Conservation (phyloP, 1,284 basidiomycete genomes). For the Cryptococcus sp. region DNA sequence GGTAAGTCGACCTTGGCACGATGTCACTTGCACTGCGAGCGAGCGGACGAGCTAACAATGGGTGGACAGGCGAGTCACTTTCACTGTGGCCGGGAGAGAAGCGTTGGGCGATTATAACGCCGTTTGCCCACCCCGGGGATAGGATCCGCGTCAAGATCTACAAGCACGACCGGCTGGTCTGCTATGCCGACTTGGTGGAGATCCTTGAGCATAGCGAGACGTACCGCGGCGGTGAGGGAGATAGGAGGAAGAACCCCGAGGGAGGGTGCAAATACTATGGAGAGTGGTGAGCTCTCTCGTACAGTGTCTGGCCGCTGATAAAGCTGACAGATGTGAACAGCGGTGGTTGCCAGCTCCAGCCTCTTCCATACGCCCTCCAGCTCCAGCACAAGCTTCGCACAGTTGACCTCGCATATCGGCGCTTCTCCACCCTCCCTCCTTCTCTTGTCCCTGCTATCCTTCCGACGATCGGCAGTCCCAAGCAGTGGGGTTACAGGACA, state of each 20-base stretch:
- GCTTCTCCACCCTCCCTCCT: constrained; percentile 62
- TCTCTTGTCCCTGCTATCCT: constrained; percentile 63
- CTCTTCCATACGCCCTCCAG: constrained; percentile 83
- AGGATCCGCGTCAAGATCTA: constrained; percentile 67
- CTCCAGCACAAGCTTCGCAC: constrained; percentile 81
- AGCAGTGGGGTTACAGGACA: constrained; percentile 88
- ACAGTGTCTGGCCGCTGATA: background rate
- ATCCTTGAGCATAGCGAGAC: constrained; percentile 64
- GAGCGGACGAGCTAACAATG: constrained; percentile 6
- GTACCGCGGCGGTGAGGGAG: constrained; percentile 60
- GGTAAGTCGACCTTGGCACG: constrained; percentile 13
- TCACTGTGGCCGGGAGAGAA: constrained; percentile 54
- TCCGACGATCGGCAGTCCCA: constrained; percentile 77
- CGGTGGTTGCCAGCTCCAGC: constrained; percentile 57
- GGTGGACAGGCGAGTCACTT: constrained; percentile 63
- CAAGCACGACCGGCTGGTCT: constrained; percentile 61
- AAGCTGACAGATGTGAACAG: constrained; percentile 13
- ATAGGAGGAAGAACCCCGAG: constrained; percentile 37
- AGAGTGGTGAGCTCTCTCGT: constrained; percentile 55
- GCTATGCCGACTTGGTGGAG: constrained; percentile 70
- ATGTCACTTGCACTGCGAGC: constrained; percentile 17
- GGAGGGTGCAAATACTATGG: constrained; percentile 79
- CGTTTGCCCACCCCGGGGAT: constrained; percentile 80
- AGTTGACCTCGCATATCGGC: constrained; percentile 78
- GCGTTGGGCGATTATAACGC: constrained; percentile 73